Percentiles rank a stretch among this genome's conserved stretches.
phyloP scores from a whole-genome alignment of 106 monocot genomes.

The Dactylorhiza incarnata region DNA sequence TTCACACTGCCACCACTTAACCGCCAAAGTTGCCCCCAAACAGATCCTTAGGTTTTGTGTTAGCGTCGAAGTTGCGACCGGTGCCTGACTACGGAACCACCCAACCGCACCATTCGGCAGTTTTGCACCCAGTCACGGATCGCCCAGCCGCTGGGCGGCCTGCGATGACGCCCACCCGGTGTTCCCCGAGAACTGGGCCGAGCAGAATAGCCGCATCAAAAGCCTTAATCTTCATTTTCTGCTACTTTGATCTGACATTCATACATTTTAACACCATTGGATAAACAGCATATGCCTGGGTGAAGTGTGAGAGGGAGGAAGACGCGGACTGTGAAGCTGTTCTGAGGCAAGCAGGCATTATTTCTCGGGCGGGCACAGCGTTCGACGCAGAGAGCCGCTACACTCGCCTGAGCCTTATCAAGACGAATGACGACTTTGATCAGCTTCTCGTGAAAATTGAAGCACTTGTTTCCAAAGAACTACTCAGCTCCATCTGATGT shows the following conservation, averaged over 20 bases:
- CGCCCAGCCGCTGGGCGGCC: too few relatives aligned
- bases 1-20: too few relatives aligned
- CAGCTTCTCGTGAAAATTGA: slow-evolving; percentile 23
- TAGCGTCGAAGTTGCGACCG: too few relatives aligned
- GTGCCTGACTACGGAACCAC: too few relatives aligned
- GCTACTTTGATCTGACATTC: neutral
- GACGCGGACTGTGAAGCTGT: slow-evolving; percentile 52
- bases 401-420: slow-evolving; percentile 56
- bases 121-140: too few relatives aligned
- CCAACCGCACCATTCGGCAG: too few relatives aligned
- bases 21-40: too few relatives aligned
- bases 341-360: slow-evolving; percentile 44
- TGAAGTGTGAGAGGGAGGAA: slow-evolving; percentile 74
- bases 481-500: neutral
- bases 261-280: neutral
- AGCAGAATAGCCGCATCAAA: too few relatives aligned
- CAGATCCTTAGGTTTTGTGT: too few relatives aligned
- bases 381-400: slow-evolving; percentile 24
- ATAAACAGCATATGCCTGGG: slow-evolving; percentile 75
- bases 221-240: too few relatives aligned
- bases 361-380: slow-evolving; percentile 18
- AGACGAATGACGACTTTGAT: slow-evolving; percentile 52
- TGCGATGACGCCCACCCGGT: too few relatives aligned
- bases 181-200: too few relatives aligned
- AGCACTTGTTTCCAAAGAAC: slow-evolving; percentile 16